These are phyloP conservation scores for Neonectria sp. DNA, from an alignment of 2,329 filamentous ascomycete genomes.

Conservation along the genomic window DNA sequence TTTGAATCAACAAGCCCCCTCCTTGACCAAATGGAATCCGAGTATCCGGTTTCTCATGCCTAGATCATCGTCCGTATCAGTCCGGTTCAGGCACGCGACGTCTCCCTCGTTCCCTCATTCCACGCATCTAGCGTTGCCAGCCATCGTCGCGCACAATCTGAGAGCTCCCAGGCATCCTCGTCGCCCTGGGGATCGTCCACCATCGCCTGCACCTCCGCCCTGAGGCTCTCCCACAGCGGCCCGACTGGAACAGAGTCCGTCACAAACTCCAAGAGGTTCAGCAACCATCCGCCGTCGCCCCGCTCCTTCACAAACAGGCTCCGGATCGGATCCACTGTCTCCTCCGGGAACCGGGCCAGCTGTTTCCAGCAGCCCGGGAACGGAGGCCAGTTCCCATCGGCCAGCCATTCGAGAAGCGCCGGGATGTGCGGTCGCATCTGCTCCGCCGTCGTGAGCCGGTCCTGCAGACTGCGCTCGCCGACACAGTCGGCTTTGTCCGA, in stretches of 20 bases:
- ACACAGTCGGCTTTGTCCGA: slow-evolving; percentile 8
- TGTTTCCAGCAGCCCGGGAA: slow-evolving; percentile 14
- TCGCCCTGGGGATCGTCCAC: slow-evolving; percentile 17
- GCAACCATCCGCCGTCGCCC: slow-evolving; percentile 25
- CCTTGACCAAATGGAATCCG: not conserved
- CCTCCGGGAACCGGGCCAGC: slow-evolving; percentile 20
- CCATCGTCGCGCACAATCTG: slow-evolving; percentile 17
- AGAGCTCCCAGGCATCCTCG: slow-evolving; percentile 21
- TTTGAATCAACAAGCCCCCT: not conserved
- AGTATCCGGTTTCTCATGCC: not conserved
- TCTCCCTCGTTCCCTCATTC: not conserved
- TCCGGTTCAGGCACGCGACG: not conserved
- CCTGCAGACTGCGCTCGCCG: slow-evolving; percentile 15
- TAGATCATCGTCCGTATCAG: not conserved
- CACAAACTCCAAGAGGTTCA: slow-evolving; percentile 12
- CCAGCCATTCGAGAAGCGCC: slow-evolving; percentile 21
- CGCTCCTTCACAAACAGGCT: slow-evolving; percentile 6
- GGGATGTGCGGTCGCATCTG: slow-evolving; percentile 23
- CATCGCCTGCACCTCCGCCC: slow-evolving; percentile 3
- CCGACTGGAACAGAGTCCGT: slow-evolving; percentile 9
- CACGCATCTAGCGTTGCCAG: slow-evolving; percentile 5
- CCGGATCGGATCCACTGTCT: slow-evolving; percentile 19
- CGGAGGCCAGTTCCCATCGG: slow-evolving; percentile 23
- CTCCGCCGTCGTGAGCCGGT: slow-evolving; percentile 5
- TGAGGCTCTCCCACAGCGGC: slow-evolving; percentile 8